Evolutionary conservation across 1,284 basidiomycete species (phyloP), one percentile per base, ranked within the genome.

Genomic region (Cystobasidium pallidum): DNA sequence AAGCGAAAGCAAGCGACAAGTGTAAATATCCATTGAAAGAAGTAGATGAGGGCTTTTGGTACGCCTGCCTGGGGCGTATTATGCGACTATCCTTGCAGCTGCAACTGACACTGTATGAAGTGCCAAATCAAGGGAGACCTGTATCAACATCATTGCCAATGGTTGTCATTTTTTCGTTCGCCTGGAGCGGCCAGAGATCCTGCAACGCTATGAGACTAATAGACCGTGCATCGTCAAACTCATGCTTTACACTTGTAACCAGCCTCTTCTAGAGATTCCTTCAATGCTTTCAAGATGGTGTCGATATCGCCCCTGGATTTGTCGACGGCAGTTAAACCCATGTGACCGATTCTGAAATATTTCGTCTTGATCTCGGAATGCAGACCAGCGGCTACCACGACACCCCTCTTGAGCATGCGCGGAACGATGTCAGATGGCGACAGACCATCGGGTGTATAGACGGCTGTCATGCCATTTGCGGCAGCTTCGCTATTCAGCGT

Each of bases 321-420:
- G 77, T 94, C 86, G 30, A 90, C 87, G 30, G 87, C 93, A 10
- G 90, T 89, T 72, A 90, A 81, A 68, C 94, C 94, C 79, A 72
- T 65, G 30, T 24, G 70, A 43, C 24, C 39, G 68, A 82, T 77
- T 32, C 78, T 75, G 76, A 79, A 79, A 77, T 78, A 85, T 83
- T 76, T 78, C 87, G 91, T 90, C 85, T 93, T 96, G 82, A 91
- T 88, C 45, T 86, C 86, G 77, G 58, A 87, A 82, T 97, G 92
- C 76, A 99, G 82, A 30, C 95, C 95, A 57, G 90, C 94, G 41
- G 95, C 93, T 51, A 93, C 87, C 47, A 97, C 86, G 71, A 99
- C 71, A 36, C 75, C 75, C 7, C 75, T 67, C 55, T 75, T 71
- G 26, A 70, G 74, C 59, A 79, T 74, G 32, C 75, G 86, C 21